Evolutionary conservation across 2,329 filamentous ascomycete species (phyloP), one percentile per base, ranked within the genome.

Genomic region (Knufia petricola): DNA sequence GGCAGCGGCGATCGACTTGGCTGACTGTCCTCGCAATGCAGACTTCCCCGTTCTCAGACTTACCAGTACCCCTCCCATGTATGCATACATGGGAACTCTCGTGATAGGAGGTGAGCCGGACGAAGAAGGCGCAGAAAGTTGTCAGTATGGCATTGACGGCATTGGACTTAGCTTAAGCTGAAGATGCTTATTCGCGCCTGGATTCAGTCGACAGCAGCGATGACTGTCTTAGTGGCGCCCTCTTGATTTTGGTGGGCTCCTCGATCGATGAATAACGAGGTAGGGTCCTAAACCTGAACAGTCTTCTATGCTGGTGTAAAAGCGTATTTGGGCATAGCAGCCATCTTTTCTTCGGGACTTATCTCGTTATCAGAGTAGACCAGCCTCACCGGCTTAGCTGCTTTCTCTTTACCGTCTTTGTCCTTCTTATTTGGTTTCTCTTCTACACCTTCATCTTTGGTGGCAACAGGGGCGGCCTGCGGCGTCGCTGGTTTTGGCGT

Each of bases 341-440:
- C 84, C 85, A 94, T 88, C 68, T 82, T 87, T 74, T 95, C 89
- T 70, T 95, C 89, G 1, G 87, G 85, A 60, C 85, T 92, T 60
- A 81, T 71, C 50, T 84, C 82, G 45, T 84, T 80, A 62, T 94
- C 86, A 53, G 81, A 81, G 69, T 92, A 95, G 24, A 94, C 74
- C 77, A 95, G 82, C 63, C 78, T 72, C 58, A 70, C 77, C 49
- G 73, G 72, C 63, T 82, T 84, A 60, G 75, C 71, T 61, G 81
- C 82, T 62, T 81, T 78, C 57, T 79, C 75, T 53, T 73, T 77
- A 65, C 82, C 84, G 6, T 55, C 55, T 46, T 59, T 59, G 52
- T 79, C 74, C 64, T 84, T 84, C 74, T 84, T 83, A 15, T 67
- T 66, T 60, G 79, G 79, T 69, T 81, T 84, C 63, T 84, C 81